phyloP scores from a whole-genome alignment of 2,329 filamentous ascomycete species.

The Ascocoryne sarcoides region DNA sequence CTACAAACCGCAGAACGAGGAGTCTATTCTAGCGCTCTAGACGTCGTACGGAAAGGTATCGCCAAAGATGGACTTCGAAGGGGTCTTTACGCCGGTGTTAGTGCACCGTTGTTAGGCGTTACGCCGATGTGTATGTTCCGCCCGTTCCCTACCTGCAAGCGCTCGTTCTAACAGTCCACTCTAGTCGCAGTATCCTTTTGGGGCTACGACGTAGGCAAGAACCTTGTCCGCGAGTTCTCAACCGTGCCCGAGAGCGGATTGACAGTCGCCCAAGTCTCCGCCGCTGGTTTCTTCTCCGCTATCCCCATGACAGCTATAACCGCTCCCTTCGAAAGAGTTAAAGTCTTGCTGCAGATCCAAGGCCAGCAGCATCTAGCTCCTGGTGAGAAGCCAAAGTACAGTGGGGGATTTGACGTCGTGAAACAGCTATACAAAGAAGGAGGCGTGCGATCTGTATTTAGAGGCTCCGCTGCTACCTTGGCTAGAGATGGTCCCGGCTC shows the following conservation, averaged over 20 bases:
- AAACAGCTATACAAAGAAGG: slow-evolving; percentile 88
- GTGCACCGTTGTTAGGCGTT: slow-evolving; percentile 86
- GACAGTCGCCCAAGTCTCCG: slow-evolving; percentile 77
- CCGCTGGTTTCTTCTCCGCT: slow-evolving; percentile 94
- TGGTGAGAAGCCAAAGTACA: slow-evolving; percentile 88
- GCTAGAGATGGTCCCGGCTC: slow-evolving; percentile 88
- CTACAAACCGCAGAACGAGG: slow-evolving; percentile 93
- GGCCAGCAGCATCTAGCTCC: slow-evolving; percentile 78
- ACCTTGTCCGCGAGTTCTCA: slow-evolving; percentile 64
- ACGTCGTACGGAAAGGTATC: slow-evolving; percentile 83
- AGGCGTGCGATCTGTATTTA: slow-evolving; percentile 84
- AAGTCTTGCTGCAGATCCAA: slow-evolving; percentile 96
- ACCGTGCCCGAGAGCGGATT: slow-evolving; percentile 61
- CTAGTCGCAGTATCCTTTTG: slow-evolving; percentile 62
- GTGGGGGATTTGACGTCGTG: slow-evolving; percentile 80
- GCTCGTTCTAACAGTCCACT: background rate
- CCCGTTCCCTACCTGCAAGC: background rate
- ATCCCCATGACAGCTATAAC: slow-evolving; percentile 97
- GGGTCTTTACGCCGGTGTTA: slow-evolving; percentile 94
- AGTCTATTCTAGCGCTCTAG: slow-evolving; percentile 81
- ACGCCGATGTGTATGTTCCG: slow-evolving; percentile 89
- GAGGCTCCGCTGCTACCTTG: slow-evolving; percentile 81
- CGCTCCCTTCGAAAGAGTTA: slow-evolving; percentile 97
- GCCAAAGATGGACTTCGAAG: slow-evolving; percentile 72
- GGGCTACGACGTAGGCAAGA: slow-evolving; percentile 95